Conservation (phyloP, 1,284 basidiomycete species). For the Moniliophthora roreri region DNA sequence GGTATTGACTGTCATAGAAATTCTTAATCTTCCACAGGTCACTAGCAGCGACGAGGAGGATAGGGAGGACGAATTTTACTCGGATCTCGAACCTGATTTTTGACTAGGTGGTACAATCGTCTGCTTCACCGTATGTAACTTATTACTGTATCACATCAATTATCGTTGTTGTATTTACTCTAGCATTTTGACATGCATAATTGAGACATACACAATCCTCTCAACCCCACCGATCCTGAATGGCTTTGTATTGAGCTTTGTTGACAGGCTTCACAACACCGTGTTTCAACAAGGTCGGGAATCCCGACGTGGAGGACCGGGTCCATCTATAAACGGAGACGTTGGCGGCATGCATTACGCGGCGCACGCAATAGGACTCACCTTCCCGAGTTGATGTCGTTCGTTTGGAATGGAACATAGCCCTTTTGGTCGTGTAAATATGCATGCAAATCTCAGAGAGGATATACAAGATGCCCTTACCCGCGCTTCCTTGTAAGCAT, state of each 20-base stretch:
- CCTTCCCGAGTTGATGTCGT: slow-evolving; percentile 5
- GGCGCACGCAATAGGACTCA: background rate
- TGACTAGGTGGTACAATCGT: too few species aligned
- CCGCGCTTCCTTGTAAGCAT: slow-evolving; percentile 11
- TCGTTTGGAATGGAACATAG: slow-evolving; percentile 15
- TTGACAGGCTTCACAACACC: slow-evolving; percentile 13
- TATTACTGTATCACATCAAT: too few species aligned
- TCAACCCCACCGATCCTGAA: background rate
- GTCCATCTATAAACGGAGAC: background rate
- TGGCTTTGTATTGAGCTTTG: slow-evolving; percentile 10
- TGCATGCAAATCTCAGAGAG: background rate
- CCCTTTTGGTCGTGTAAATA: slow-evolving; percentile 2
- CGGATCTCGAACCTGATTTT: too few species aligned
- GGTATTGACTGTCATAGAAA: too few species aligned
- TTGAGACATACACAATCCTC: too few species aligned
- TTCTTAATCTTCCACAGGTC: too few species aligned
- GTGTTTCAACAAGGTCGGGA: slow-evolving; percentile 9
- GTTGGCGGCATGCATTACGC: too few species aligned
- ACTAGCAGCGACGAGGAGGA: too few species aligned
- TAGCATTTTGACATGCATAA: too few species aligned
- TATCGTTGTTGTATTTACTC: too few species aligned
- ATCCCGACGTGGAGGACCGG: background rate
- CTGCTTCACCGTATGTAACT: too few species aligned
- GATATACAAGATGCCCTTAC: slow-evolving; percentile 4
- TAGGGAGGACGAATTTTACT: too few species aligned